These are phyloP conservation scores for Galeopsis tetrahit DNA, from an alignment of 257 asterid species.

Conservation along the genomic window DNA sequence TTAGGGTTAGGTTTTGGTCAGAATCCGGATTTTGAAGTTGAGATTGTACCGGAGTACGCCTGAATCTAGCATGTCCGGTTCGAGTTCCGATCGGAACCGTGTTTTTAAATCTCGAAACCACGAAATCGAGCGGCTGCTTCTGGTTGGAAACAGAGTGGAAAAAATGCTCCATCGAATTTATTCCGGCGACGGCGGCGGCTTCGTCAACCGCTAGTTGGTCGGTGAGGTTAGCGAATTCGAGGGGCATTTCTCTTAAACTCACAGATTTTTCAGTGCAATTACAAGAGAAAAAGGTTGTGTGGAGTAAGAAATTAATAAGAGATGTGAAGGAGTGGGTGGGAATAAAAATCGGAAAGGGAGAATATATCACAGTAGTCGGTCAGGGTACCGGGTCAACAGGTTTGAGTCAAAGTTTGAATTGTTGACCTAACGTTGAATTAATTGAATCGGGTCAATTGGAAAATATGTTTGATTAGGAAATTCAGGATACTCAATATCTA, in stretches of 20 bases:
- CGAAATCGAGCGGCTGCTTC: slow-evolving; percentile 50
- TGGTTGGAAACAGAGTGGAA: slow-evolving; percentile 61
- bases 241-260: slow-evolving; percentile 45
- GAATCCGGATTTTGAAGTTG: slow-evolving; percentile 16
- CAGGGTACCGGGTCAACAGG: slow-evolving; percentile 48
- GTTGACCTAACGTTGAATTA: neutral
- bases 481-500: no score
- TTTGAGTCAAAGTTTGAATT: slow-evolving; percentile 44
- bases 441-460: neutral
- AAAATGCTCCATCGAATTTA: slow-evolving; percentile 76
- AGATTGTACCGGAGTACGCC: slow-evolving; percentile 58
- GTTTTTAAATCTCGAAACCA: slow-evolving; percentile 60
- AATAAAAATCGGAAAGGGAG: neutral
- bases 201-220: slow-evolving; percentile 64
- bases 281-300: slow-evolving; percentile 4
- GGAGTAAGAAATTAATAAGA: neutral
- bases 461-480: neutral
- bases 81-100: slow-evolving; percentile 51
- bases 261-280: slow-evolving; percentile 19
- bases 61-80: slow-evolving; percentile 83
- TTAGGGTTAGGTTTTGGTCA: slow-evolving; percentile 31
- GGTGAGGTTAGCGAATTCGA: slow-evolving; percentile 41
- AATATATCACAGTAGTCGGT: slow-evolving; percentile 40
- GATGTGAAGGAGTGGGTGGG: slow-evolving; percentile 14
- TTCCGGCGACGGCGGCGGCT: slow-evolving; percentile 70